Evolutionary conservation across 2,329 filamentous ascomycete genomes (phyloP).

Genomic region (Colletotrichum melonis): DNA sequence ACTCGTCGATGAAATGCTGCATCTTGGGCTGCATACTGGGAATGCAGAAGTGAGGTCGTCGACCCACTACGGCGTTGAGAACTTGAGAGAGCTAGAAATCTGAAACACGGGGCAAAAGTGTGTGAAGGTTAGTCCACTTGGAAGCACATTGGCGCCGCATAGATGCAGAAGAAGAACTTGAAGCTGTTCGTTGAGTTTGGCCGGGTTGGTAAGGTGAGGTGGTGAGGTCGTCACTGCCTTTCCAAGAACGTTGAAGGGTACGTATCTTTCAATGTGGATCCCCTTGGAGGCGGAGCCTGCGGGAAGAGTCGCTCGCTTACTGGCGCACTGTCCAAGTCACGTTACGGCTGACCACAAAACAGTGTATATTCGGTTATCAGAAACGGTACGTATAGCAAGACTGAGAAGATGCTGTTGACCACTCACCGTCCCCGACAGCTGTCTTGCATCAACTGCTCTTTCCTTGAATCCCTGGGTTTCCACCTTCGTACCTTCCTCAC

Average conservation of each 20-base stretch:
- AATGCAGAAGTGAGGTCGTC: neutral
- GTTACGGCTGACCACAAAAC: neutral
- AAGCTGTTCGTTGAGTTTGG: neutral
- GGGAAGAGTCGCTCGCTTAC: constrained; percentile 2
- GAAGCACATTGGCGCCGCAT: neutral
- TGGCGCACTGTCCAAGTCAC: neutral
- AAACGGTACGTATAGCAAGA: neutral
- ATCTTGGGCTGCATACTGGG: constrained; percentile 10
- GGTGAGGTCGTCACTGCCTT: neutral
- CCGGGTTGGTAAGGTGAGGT: neutral
- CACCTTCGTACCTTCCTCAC: constrained; percentile 34
- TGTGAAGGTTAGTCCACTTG: neutral
- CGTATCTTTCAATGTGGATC: neutral
- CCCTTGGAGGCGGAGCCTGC: neutral
- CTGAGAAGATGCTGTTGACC: neutral
- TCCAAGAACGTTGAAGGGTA: neutral
- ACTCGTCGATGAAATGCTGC: neutral
- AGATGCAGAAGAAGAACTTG: constrained; percentile 6
- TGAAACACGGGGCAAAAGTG: constrained; percentile 29
- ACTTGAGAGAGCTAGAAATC: constrained; percentile 12
- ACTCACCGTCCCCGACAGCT: constrained; percentile 31
- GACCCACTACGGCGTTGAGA: constrained; percentile 24
- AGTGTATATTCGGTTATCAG: neutral
- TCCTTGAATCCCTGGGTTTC: neutral
- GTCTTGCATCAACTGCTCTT: constrained; percentile 11